Conservation (phyloP, 108 stramenopile species). For the Asterionellopsis glacialis region DNA sequence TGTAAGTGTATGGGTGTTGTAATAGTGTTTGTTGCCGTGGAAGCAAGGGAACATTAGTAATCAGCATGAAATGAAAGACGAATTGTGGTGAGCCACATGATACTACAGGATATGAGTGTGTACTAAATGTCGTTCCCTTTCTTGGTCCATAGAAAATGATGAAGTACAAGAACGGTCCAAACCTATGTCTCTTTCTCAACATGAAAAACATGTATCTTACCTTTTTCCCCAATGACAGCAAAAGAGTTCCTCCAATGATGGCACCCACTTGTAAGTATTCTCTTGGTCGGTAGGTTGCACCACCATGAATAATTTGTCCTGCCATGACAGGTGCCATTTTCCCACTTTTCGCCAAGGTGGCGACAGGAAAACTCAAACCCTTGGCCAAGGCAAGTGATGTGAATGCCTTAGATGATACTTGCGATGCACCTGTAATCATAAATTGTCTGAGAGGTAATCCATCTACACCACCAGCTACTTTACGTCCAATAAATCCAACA, state of each 20-base stretch:
- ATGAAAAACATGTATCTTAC: constrained; percentile 6
- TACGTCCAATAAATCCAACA: constrained; percentile 39
- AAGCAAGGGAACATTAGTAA: background rate
- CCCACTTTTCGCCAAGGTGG: constrained; percentile 86
- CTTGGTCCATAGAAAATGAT: too few species aligned
- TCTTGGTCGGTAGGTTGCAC: constrained; percentile 44
- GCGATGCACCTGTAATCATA: constrained; percentile 47
- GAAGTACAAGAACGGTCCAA: too few species aligned
- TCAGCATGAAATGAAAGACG: too few species aligned
- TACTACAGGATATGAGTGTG: too few species aligned
- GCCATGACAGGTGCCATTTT: constrained; percentile 93
- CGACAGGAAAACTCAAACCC: constrained; percentile 79
- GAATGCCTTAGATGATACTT: constrained; percentile 67
- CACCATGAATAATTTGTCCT: constrained; percentile 52
- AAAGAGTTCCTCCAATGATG: constrained; percentile 69
- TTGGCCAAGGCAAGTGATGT: constrained; percentile 59
- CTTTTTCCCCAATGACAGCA: constrained; percentile 63
- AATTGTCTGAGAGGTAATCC: constrained; percentile 45
- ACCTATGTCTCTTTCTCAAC: too few species aligned
- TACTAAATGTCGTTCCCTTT: too few species aligned
- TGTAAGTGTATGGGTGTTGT: too few species aligned
- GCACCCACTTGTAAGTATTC: constrained; percentile 58
- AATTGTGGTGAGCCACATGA: too few species aligned
- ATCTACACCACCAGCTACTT: constrained; percentile 30
- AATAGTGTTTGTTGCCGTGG: too few species aligned